Conservation (phyloP, 2,329 filamentous ascomycete genomes). For the Xylariaceae sp. region DNA sequence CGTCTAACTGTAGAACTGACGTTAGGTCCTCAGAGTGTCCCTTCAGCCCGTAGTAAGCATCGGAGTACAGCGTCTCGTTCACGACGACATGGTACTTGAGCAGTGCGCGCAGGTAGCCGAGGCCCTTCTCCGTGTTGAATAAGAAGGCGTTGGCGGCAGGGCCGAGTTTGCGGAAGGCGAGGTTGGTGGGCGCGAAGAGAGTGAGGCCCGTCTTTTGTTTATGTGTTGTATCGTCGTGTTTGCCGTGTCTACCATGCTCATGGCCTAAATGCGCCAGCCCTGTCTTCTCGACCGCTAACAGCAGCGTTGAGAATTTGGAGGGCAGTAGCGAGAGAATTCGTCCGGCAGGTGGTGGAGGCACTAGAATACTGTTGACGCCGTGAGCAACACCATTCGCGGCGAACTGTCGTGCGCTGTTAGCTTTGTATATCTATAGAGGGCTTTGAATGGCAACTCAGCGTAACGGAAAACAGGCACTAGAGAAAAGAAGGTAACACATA, state of each 20-base stretch:
- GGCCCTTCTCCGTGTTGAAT: slow-evolving; percentile 75
- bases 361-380: slow-evolving; percentile 73
- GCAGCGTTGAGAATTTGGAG: slow-evolving; percentile 76
- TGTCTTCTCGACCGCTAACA: slow-evolving; percentile 76
- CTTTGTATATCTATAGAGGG: neutral
- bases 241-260: slow-evolving; percentile 23
- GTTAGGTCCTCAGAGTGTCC: slow-evolving; percentile 9
- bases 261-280: slow-evolving; percentile 56
- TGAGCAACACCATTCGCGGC: slow-evolving; percentile 84
- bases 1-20: no score
- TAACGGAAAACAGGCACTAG: neutral
- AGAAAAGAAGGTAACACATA: slow-evolving; percentile 46
- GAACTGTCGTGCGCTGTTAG: slow-evolving; percentile 50
- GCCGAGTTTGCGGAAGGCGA: slow-evolving; percentile 78
- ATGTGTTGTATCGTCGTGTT: slow-evolving; percentile 55
- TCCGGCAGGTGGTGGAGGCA: slow-evolving; percentile 72
- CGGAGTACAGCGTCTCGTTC: slow-evolving; percentile 67
- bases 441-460: neutral
- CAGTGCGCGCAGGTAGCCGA: slow-evolving; percentile 77
- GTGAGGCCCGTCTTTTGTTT: slow-evolving; percentile 67
- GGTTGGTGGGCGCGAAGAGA: slow-evolving; percentile 81
- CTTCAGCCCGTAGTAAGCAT: slow-evolving; percentile 70
- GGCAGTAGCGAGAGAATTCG: slow-evolving; percentile 68
- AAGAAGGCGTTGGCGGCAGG: slow-evolving; percentile 79
- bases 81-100: slow-evolving; percentile 44